Evolutionary conservation across 129 eudicot species (phyloP), one percentile per base, ranked within the genome.

Genomic region (Silybum marianum): DNA sequence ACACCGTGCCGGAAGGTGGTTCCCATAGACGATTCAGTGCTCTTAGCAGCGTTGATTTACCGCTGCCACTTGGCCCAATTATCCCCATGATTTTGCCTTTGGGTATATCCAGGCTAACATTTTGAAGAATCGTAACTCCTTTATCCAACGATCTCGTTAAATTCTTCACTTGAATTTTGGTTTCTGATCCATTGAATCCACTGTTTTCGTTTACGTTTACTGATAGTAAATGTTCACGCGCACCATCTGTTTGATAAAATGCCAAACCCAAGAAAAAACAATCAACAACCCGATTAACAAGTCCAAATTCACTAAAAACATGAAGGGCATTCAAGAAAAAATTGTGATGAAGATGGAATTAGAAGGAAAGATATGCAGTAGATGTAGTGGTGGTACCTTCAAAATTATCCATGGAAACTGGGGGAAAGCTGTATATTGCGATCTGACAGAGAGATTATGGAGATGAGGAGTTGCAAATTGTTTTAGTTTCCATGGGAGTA

Each of bases 1-100:
- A 92, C 75, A 95, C 99, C 38, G 97, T 72, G 12, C 84, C 93
- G 14, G 92, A 76, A 16, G 93, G 84, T 26, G 99, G 97, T 87
- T 92, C 97, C 99, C 99, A 95, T 72, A 95, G 32, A 9, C 98
- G 89, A 73, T 95, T 95, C 3, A 95, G 78, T 0, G 99, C 95
- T 78, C 97, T 81, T 65, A 95, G 82, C 6, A 95, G 70, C 72
- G 99, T 95, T 18, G 99, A 95, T 84, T 95, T 95, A 16, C 99
- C 99, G 58, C 99, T 95, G 22, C 99, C 99, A 78, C 99, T 95
- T 0, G 99, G 99, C 2, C 99, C 99, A n/a, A 95, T 95, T 69
- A 95, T 83, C 39, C 99, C 99, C 89, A 95, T 86, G 79, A 95
- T 92, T 32, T 77, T 85, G 22, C 97, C 98, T 77, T 74, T 92